Conservation (phyloP, 352 stramenopile species). For the Chrysophaeum taylorii region DNA sequence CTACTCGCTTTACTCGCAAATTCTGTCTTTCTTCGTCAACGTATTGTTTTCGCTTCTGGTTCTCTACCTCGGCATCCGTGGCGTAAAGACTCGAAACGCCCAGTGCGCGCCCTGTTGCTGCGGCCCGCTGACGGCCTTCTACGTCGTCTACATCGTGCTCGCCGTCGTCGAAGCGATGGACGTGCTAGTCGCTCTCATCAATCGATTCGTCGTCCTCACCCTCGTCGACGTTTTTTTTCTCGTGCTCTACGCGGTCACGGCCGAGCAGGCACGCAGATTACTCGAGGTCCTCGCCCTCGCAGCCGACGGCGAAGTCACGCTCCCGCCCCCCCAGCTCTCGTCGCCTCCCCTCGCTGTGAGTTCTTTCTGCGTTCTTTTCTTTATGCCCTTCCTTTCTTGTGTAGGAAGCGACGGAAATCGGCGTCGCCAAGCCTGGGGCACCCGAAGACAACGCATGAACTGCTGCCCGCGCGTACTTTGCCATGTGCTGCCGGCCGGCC, state of each 20-base stretch:
- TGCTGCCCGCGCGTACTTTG: no score
- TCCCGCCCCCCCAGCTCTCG: no score
- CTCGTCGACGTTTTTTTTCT: not conserved
- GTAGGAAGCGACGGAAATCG: no score
- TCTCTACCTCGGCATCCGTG: not conserved
- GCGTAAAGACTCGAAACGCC: not conserved
- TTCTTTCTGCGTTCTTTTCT: no score
- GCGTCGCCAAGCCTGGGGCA: no score
- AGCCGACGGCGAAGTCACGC: no score
- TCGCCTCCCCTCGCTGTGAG: no score
- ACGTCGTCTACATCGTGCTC: constrained; percentile 2
- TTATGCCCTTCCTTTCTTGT: no score
- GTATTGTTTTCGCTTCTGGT: not conserved
- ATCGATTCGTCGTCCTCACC: not conserved
- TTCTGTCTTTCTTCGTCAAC: not conserved
- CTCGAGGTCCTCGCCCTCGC: not conserved
- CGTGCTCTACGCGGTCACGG: not conserved
- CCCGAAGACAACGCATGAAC: no score
- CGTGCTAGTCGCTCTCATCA: no score
- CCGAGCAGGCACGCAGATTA: not conserved
- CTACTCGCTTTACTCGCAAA: not conserved
- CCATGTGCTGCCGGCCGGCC: no score
- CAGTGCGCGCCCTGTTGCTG: not conserved
- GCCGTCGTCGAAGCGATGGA: not conserved
- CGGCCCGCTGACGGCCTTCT: constrained; percentile 3